Evolutionary conservation across 176 grass and related monocot genomes (phyloP), one percentile per base, ranked within the genome.

Genomic region (Oryza officinalis): DNA sequence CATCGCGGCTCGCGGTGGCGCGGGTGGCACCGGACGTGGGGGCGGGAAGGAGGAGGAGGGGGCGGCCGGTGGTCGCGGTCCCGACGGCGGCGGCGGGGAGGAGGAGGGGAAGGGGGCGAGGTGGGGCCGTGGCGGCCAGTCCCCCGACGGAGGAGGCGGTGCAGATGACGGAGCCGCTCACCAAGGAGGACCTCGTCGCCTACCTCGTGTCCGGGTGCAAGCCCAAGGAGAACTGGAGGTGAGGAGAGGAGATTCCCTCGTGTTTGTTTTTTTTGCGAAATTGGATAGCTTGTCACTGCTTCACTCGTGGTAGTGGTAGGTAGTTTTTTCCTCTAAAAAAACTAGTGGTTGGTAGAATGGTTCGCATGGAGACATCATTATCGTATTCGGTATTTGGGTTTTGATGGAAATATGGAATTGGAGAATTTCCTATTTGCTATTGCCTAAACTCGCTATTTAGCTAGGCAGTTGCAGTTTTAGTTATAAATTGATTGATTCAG

Each of bases 201-300:
- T 99, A 99, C 75, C 88, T 99, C 67, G 89, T 61, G 61, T 96
- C 96, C 63, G 96, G 96, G 14, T 96, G 96, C 86, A 99, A 99
- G 81, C 65, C 91, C 28, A 94, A 94, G 80, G 93, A 96, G 65
- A 87, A 86, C 65, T 96, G 93, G 93, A 96, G 96, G 96, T 98
- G 80, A 76, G 67, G 14, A 35, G 14, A 18, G 8, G 8, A 10
- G 40, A 41, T 41, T 71, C 69, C 63, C 0, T 0, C 31, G 9
- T n/a, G 69, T 8, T 23, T 10, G 25, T 43, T 20, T 47, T 1
- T 66, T 8, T 7, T n/a, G 45, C 17, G 17, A 15, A 26, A 77
- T 77, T 77, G 54, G 32, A n/a, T 27, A 13, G 6, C 4, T 30
- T 8, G n/a, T 25, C 64, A 20, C 5, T 64, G 14, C 50, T 49